Evolutionary conservation across 2,329 filamentous ascomycete genomes (phyloP).

Genomic region (Alternaria incomplexa): DNA sequence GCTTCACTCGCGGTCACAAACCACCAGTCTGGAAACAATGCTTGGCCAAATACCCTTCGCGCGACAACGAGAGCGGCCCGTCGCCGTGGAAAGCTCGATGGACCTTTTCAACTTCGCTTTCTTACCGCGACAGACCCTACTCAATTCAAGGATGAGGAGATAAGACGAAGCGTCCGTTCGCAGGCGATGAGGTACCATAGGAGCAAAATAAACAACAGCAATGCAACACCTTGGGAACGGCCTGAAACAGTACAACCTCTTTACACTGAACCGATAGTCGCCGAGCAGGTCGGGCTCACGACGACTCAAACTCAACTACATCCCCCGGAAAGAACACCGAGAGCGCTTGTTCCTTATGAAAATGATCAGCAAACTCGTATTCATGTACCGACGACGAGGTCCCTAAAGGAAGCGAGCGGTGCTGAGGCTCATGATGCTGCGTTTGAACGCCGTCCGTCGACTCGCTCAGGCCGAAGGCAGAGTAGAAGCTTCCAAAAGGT

Average conservation of each 20-base stretch:
- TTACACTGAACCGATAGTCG: neutral
- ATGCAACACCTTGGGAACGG: neutral
- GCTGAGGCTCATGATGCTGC: neutral
- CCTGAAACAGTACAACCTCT: neutral
- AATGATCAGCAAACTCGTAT: neutral
- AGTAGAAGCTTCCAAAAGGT: neutral
- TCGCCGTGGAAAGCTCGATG: slow-evolving; percentile 29
- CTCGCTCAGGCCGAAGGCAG: neutral
- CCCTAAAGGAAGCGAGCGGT: neutral
- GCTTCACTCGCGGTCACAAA: neutral
- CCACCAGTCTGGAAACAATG: neutral
- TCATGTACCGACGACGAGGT: neutral
- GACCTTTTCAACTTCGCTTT: slow-evolving; percentile 38
- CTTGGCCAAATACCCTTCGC: neutral
- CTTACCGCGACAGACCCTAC: slow-evolving; percentile 40
- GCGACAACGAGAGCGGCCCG: slow-evolving; percentile 15
- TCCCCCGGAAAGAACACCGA: neutral
- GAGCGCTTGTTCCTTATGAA: neutral
- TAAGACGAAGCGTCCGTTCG: slow-evolving; percentile 39
- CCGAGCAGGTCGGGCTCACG: neutral
- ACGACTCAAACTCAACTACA: neutral
- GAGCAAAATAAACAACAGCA: slow-evolving; percentile 19
- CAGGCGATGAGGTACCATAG: slow-evolving; percentile 43
- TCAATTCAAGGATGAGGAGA: slow-evolving; percentile 36
- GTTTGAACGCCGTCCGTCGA: neutral